Evolutionary conservation across 768 basidiomycete species (phyloP).

Genomic region (Rhizopogon sp.): DNA sequence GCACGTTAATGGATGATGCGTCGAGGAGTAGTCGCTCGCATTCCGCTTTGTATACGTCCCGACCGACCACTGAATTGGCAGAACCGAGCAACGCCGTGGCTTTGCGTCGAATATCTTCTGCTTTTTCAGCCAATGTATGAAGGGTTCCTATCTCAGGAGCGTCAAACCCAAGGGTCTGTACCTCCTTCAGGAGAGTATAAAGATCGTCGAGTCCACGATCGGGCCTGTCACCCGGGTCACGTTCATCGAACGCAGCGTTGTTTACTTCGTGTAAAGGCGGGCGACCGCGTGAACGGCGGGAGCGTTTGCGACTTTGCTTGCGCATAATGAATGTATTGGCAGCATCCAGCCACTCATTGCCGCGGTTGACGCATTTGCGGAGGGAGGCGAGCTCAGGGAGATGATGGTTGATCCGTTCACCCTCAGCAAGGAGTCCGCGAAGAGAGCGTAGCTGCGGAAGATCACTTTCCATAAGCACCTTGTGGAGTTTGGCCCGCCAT

Average conservation of each 20-base stretch:
- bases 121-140: slow-evolving; percentile 48
- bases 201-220: slow-evolving; percentile 72
- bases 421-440: slow-evolving; percentile 80
- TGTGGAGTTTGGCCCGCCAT: slow-evolving; percentile 74
- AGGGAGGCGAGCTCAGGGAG: slow-evolving; percentile 69
- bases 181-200: slow-evolving; percentile 63
- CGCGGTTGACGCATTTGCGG: slow-evolving; percentile 73
- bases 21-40: slow-evolving; percentile 69
- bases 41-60: slow-evolving; percentile 56
- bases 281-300: slow-evolving; percentile 57
- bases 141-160: slow-evolving; percentile 66
- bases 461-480: slow-evolving; percentile 60
- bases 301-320: slow-evolving; percentile 77
- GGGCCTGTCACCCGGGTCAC: slow-evolving; percentile 61
- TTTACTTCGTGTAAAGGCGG: slow-evolving; percentile 37
- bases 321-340: slow-evolving; percentile 75
- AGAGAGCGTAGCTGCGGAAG: slow-evolving; percentile 74
- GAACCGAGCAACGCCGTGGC: slow-evolving; percentile 49
- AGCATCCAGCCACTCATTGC: slow-evolving; percentile 85
- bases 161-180: slow-evolving; percentile 80
- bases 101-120: slow-evolving; percentile 58
- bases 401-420: slow-evolving; percentile 76
- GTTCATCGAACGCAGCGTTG: slow-evolving; percentile 28
- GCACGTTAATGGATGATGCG: slow-evolving; percentile 76
- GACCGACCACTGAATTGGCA: slow-evolving; percentile 37